phyloP scores from a whole-genome alignment of 2,329 filamentous ascomycete species.

The Penicillium sp. region DNA sequence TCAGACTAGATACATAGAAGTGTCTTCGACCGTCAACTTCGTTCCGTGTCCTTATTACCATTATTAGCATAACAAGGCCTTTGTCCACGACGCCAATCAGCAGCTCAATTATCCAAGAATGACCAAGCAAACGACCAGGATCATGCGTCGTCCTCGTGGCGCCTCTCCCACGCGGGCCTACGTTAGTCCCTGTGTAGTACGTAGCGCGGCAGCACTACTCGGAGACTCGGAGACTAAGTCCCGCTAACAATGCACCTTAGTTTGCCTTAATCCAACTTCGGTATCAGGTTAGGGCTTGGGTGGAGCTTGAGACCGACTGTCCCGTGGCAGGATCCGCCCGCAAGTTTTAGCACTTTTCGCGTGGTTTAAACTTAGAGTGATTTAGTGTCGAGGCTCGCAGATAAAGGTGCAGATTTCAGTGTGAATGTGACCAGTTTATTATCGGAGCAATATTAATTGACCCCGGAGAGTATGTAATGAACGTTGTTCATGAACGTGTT shows the following conservation, averaged over 20 bases:
- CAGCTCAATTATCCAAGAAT: slow-evolving; percentile 4
- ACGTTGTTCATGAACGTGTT: not conserved
- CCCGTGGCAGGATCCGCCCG: not conserved
- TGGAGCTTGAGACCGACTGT: slow-evolving; percentile 8
- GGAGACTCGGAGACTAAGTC: not conserved
- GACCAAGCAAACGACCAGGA: slow-evolving; percentile 9
- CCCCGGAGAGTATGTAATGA: not conserved
- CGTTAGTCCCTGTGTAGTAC: not conserved
- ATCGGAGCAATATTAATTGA: not conserved
- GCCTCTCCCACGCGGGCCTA: slow-evolving; percentile 1
- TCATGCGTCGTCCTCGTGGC: not conserved
- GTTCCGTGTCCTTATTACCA: not conserved
- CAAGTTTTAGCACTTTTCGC: not conserved
- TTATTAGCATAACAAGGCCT: not conserved
- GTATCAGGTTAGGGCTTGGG: slow-evolving; percentile 15
- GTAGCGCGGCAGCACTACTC: not conserved
- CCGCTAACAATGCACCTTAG: not conserved
- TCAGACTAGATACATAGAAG: not conserved
- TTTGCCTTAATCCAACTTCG: not conserved
- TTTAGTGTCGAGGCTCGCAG: not conserved
- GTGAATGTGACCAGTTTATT: not conserved
- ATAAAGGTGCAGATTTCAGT: not conserved
- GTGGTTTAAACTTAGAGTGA: not conserved
- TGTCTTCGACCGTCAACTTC: not conserved
- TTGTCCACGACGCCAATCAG: slow-evolving; percentile 9